These are phyloP conservation scores for Senecio squalidus DNA, from an alignment of 140 eudicot genomes.

Conservation along the genomic window DNA sequence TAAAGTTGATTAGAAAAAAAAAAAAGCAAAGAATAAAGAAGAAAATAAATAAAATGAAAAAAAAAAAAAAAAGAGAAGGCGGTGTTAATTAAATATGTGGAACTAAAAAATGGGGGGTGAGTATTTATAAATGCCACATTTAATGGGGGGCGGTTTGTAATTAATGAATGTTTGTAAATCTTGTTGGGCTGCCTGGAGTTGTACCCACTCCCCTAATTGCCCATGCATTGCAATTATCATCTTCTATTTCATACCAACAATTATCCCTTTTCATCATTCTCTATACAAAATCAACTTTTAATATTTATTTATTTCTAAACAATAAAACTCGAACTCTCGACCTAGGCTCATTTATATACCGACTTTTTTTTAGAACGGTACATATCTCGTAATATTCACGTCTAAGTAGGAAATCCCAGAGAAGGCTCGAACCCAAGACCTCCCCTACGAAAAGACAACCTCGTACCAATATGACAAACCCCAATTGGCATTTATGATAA, in stretches of 20 bases:
- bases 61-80: neutral
- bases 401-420: too few relatives aligned
- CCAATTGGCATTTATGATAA: too few relatives aligned
- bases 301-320: too few relatives aligned
- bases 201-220: conserved; percentile 33
- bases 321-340: too few relatives aligned
- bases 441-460: too few relatives aligned
- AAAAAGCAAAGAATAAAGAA: neutral
- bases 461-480: too few relatives aligned
- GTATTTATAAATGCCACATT: conserved; percentile 36
- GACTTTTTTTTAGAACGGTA: too few relatives aligned
- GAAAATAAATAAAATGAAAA: neutral
- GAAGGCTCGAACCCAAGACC: too few relatives aligned
- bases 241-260: conserved; percentile 10
- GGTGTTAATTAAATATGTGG: conserved; percentile 8
- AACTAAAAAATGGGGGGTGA: conserved; percentile 26
- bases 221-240: conserved; percentile 32
- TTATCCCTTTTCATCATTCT: neutral
- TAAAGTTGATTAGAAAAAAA: too few relatives aligned
- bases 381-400: too few relatives aligned
- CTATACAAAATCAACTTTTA: too few relatives aligned
- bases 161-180: conserved; percentile 23
- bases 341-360: too few relatives aligned
- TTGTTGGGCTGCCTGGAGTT: conserved; percentile 43
- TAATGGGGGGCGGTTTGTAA: conserved; percentile 35